Evolutionary conservation across 805 yeast genomes (phyloP), one percentile per base, ranked within the genome.

Genomic region (Yamadazyma sp.): DNA sequence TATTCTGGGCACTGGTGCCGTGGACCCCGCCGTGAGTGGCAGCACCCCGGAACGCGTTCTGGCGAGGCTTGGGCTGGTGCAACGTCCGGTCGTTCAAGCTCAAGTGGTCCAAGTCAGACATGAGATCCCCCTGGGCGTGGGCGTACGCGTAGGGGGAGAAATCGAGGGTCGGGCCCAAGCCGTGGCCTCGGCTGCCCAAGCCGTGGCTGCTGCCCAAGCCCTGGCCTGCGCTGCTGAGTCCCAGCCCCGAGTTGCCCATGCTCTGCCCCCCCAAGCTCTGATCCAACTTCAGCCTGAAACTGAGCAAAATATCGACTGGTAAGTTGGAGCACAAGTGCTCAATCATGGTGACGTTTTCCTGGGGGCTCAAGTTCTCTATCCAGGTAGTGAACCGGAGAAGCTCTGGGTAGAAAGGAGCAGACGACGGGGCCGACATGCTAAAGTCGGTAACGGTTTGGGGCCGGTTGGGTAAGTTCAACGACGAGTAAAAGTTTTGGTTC

Each of bases 251-350:
- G 8, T 12, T 19, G n/a, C 6, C 15, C 19, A 23, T 14, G 9
- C 11, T 17, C 11, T 24, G 13, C 5, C 36, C 36, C 3, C 14
- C 23, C 34, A 67, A 55, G 45, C 61, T 66, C 32, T 40, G 54
- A 41, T 75, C 80, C 38, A 78, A 47, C 46, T 70, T 72, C 20
- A 70, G 52, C 51, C 69, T 73, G 38, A 78, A 72, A 34, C 76
- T 65, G 23, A 68, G 60, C 44, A 77, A 55, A 11, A 73, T 70
- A 45, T 78, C 82, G 38, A 73, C 70, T 6, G 77, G 72, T 46
- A 78, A 57, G 41, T 64, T 63, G 32, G 70, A 60, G 41, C 80
- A 62, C 54, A 78, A 57, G 51, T 75, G 72, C 48, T 78, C 83
- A 42, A 77, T 65, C 57, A 77, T 72, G 34, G 73, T 61, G 39